Conservation (phyloP, 257 asterid genomes). For the Paulownia fortunei region DNA sequence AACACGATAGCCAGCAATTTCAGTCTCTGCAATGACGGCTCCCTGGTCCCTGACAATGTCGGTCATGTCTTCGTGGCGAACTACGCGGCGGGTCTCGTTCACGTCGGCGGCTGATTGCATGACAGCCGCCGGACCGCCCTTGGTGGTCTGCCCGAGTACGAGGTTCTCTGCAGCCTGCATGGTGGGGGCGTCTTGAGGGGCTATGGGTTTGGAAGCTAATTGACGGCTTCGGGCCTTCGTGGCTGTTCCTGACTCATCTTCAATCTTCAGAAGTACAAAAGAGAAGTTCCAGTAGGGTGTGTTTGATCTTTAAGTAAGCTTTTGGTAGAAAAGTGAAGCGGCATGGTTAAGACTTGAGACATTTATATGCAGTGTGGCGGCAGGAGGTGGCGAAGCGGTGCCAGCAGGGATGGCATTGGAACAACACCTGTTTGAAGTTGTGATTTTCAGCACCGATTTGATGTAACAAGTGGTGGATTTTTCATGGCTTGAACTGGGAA, state of each 20-base stretch:
- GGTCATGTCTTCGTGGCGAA: conserved; percentile 41
- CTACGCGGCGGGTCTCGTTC: conserved; percentile 43
- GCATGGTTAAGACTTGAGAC: too few relatives aligned
- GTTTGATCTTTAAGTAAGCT: too few relatives aligned
- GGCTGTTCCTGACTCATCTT: conserved; percentile 56
- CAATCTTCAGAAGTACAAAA: too few relatives aligned
- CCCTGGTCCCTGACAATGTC: conserved; percentile 33
- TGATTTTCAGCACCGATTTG: too few relatives aligned
- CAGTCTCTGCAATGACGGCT: conserved; percentile 45
- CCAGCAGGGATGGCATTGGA: too few relatives aligned
- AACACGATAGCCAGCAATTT: conserved; percentile 40
- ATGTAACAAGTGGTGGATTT: neutral
- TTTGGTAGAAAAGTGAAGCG: too few relatives aligned
- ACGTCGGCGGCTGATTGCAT: conserved; percentile 59
- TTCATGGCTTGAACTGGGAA: too few relatives aligned
- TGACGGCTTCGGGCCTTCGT: conserved; percentile 38
- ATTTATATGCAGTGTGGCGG: neutral
- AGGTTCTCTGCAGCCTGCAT: conserved; percentile 56
- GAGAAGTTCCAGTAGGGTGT: too few relatives aligned
- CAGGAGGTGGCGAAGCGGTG: neutral
- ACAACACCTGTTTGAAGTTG: too few relatives aligned
- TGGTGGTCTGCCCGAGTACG: conserved; percentile 44
- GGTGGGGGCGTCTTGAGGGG: conserved; percentile 63
- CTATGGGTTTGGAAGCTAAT: conserved; percentile 46
- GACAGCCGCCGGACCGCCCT: conserved; percentile 54